Evolutionary conservation across 176 grass and related monocot genomes (phyloP).

Genomic region (Otatea glauca): DNA sequence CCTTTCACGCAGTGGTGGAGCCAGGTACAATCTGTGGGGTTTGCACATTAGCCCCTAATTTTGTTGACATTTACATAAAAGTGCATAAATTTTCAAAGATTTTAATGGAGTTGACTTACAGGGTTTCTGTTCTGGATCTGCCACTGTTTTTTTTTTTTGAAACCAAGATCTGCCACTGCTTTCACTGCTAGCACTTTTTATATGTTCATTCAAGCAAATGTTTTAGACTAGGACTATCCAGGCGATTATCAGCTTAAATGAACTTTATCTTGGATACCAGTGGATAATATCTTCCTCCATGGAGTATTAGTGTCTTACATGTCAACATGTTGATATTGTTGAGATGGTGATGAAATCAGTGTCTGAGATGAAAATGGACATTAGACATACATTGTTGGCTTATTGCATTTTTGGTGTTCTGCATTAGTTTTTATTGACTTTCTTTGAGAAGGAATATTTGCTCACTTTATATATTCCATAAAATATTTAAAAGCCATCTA

Average conservation of each 20-base stretch:
- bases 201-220: not conserved
- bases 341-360: conserved; percentile 45
- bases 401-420: not conserved
- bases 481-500: conserved; percentile 1
- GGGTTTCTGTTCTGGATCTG: too few species aligned
- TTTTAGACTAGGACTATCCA: conserved; percentile 4
- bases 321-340: conserved; percentile 39
- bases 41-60: too few species aligned
- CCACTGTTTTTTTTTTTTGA: too few species aligned
- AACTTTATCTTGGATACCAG: not conserved
- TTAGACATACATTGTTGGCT: not conserved
- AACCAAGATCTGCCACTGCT: too few species aligned
- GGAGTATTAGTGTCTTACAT: not conserved
- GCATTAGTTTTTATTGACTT: not conserved
- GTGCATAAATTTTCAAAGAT: too few species aligned
- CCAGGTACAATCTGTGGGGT: too few species aligned
- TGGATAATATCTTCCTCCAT: conserved; percentile 48
- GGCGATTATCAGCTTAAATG: not conserved
- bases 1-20: too few species aligned
- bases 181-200: conserved; percentile 4
- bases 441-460: not conserved
- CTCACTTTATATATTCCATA: not conserved
- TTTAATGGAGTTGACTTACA: too few species aligned
- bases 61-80: too few species aligned
- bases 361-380: conserved; percentile 15